Evolutionary conservation across 345 rosid species (phyloP).

Genomic region (Ceriops decandra): DNA sequence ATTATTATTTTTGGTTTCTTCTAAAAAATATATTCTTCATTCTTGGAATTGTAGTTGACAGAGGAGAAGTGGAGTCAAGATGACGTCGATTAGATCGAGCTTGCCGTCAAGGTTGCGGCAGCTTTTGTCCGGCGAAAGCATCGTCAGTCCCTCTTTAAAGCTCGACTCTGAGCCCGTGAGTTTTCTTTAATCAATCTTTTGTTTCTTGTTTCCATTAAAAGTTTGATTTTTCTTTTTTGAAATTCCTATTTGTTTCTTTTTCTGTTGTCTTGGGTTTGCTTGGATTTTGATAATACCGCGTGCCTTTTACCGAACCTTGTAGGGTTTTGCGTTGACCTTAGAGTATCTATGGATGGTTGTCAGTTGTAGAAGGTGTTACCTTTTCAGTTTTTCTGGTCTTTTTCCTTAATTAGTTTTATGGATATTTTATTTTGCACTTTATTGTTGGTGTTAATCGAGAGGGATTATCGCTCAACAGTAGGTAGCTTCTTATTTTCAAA

Average conservation of each 20-base stretch:
- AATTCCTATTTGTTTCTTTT: too few relatives aligned
- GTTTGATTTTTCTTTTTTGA: not conserved
- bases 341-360: not conserved
- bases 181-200: slow-evolving; percentile 26
- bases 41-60: slow-evolving; percentile 30
- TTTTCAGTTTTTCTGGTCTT: not conserved
- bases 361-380: not conserved
- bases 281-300: not conserved
- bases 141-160: slow-evolving; percentile 68
- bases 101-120: slow-evolving; percentile 87
- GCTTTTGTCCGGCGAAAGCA: slow-evolving; percentile 80
- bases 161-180: slow-evolving; percentile 88
- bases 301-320: slow-evolving; percentile 4
- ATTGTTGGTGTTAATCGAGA: too few relatives aligned
- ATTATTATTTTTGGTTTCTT: not conserved
- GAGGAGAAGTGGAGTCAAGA: slow-evolving; percentile 44
- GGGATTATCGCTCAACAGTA: too few relatives aligned
- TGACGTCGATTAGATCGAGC: slow-evolving; percentile 81
- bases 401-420: not conserved
- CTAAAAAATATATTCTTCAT: not conserved
- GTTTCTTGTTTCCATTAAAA: not conserved
- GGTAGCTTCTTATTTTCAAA: too few relatives aligned
- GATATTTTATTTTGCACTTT: too few relatives aligned
- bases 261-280: not conserved
- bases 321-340: slow-evolving; percentile 10